Evolutionary conservation across 1,139 yeast genomes (phyloP).

Genomic region (Pichia inconspicua): DNA sequence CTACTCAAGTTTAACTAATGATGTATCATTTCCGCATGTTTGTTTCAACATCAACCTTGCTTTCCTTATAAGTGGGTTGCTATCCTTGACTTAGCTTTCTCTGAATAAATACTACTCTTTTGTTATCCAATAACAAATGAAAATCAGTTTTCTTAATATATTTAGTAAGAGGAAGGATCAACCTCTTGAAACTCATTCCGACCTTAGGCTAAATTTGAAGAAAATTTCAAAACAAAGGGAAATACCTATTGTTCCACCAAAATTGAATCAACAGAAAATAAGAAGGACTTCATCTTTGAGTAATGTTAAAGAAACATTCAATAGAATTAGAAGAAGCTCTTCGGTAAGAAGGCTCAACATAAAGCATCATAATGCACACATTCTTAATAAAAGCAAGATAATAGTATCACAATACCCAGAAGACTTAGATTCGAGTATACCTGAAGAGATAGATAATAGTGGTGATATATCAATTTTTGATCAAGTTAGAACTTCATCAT

Average conservation of each 20-base stretch:
- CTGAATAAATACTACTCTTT: too few relatives aligned
- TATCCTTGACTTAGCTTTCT: neutral
- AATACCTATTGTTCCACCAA: neutral
- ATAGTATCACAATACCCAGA: neutral
- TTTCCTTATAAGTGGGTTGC: neutral
- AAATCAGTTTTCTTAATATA: too few relatives aligned
- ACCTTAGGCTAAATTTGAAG: neutral
- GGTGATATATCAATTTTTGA: neutral
- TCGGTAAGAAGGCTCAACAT: neutral
- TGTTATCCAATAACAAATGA: neutral
- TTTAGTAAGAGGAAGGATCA: neutral
- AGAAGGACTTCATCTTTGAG: neutral
- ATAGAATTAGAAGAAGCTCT: neutral
- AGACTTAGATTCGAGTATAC: neutral
- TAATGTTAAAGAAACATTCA: neutral
- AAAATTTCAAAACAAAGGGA: neutral
- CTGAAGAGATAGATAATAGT: neutral
- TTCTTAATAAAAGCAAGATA: neutral
- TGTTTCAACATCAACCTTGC: constrained; percentile 2
- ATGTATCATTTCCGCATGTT: constrained; percentile 2
- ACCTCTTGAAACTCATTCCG: neutral
- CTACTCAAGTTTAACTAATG: neutral
- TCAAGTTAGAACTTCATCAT: neutral
- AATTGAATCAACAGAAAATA: neutral
- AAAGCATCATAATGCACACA: neutral